Evolutionary conservation across 192 early-diverging fungal species (phyloP), one percentile per base, ranked within the genome.

Genomic region (Backusella australiensis): DNA sequence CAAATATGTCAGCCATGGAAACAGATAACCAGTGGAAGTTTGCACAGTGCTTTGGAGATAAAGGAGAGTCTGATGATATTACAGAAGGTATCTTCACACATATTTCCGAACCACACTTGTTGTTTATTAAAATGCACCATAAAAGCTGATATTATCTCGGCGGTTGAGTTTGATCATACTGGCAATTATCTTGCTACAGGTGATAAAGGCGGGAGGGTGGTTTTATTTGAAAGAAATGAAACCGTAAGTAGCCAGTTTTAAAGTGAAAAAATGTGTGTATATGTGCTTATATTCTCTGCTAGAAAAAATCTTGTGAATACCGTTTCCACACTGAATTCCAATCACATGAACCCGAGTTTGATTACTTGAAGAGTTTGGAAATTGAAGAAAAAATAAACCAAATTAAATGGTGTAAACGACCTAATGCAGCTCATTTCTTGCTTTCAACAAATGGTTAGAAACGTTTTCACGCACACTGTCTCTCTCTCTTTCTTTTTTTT

Each of bases 381-480:
- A 99, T 99, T 74, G 97, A 99, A 82, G 97, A 99, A 80, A 99
- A 99, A 81, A 98, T 99, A 85, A 99, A 99, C 88, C 95, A 98
- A 81, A 99, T 99, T 84, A 91, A 97, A 84, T 99, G 97, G 97
- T 96, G 96, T 88, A 93, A 92, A 82, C 90, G 94, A 52, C 95
- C 95, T 85, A 98, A 98, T 84, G 90, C 96, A 53, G 94, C 96
- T 29, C 97, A 97, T 80, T 99, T 96, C 84, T 87, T 99, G 82
- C 89, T 99, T 68, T 97, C 97, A 7, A 99, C 97, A 46, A 99
- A 99, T 83, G 94, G 94, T 95, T 83, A 39, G 38, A 39, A 39
- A 44, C 14, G 17, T 5, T 44, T 44, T 44, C 15, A 44, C 15
- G 15, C 42, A 2, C 26, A 1, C 26, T 29, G 0, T 29, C 26